Conservation (phyloP, 2,329 filamentous ascomycete species). For the Sporothrix euskadiensis region DNA sequence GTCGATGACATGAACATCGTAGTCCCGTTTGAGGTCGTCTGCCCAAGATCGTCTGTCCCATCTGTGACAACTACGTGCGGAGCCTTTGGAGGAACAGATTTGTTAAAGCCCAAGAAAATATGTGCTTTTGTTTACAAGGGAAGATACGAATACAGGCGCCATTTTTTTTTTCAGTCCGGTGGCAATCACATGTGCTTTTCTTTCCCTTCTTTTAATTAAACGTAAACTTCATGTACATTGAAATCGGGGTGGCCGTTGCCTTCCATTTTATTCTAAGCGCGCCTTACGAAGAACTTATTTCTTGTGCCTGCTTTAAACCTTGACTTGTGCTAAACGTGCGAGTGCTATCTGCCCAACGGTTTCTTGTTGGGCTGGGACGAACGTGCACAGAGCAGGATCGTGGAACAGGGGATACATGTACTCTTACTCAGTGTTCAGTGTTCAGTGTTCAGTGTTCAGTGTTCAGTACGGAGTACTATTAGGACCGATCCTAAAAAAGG, state of each 20-base stretch:
- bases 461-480: too few relatives aligned
- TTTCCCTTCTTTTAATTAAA: not conserved
- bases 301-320: not conserved
- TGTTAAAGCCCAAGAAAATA: not conserved
- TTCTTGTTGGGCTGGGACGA: not conserved
- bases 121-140: not conserved
- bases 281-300: not conserved
- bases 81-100: not conserved
- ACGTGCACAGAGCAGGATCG: slow-evolving; percentile 7
- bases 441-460: too few relatives aligned
- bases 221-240: too few relatives aligned
- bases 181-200: not conserved
- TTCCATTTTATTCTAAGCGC: not conserved
- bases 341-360: not conserved
- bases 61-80: not conserved
- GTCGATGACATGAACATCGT: not conserved
- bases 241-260: not conserved
- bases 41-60: not conserved
- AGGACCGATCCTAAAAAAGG: not conserved
- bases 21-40: not conserved
- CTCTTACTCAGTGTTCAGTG: too few relatives aligned
- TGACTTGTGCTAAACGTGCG: not conserved
- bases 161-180: not conserved
- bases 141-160: not conserved
- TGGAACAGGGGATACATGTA: not conserved